These are phyloP conservation scores for Aspergillus kassunensis DNA, from an alignment of 495 filamentous ascomycete genomes.

Conservation along the genomic window DNA sequence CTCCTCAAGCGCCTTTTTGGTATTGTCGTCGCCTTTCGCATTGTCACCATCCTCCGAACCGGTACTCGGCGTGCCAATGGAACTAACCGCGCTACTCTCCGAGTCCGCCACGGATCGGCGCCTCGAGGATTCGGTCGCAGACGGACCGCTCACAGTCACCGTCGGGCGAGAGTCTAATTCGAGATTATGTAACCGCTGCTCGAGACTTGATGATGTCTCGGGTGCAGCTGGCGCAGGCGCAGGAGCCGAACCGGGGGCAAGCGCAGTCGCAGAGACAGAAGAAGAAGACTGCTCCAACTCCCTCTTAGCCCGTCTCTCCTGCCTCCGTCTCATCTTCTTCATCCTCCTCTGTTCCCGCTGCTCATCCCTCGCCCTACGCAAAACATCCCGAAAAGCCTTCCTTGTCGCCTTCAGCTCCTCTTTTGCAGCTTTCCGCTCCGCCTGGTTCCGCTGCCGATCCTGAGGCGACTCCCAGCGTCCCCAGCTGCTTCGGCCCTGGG, in stretches of 20 bases:
- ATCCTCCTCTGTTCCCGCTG: slow-evolving; percentile 29
- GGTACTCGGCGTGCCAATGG: slow-evolving; percentile 21
- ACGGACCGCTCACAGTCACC: slow-evolving; percentile 13
- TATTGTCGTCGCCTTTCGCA: slow-evolving; percentile 3
- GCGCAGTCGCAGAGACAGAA: neutral
- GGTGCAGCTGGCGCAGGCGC: neutral
- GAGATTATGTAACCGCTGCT: slow-evolving; percentile 24
- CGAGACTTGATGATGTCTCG: slow-evolving; percentile 1
- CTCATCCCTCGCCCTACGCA: slow-evolving; percentile 39
- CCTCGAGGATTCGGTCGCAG: slow-evolving; percentile 7
- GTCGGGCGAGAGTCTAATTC: slow-evolving; percentile 18
- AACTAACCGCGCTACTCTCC: slow-evolving; percentile 22
- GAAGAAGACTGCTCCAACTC: neutral
- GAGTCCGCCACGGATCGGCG: slow-evolving; percentile 18
- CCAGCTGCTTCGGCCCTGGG: slow-evolving; percentile 22
- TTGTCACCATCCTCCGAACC: slow-evolving; percentile 21
- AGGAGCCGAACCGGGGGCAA: neutral
- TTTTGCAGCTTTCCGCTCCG: slow-evolving; percentile 32
- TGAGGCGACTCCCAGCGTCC: slow-evolving; percentile 41
- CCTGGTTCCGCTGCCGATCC: slow-evolving; percentile 29
- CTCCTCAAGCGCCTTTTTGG: slow-evolving; percentile 10
- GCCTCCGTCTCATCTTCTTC: slow-evolving; percentile 22
- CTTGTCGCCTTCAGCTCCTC: slow-evolving; percentile 37
- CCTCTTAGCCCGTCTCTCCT: slow-evolving; percentile 14
- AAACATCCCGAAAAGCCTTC: slow-evolving; percentile 39